phyloP scores from a whole-genome alignment of 176 grass and related monocot genomes.

The Pharus latifolius region DNA sequence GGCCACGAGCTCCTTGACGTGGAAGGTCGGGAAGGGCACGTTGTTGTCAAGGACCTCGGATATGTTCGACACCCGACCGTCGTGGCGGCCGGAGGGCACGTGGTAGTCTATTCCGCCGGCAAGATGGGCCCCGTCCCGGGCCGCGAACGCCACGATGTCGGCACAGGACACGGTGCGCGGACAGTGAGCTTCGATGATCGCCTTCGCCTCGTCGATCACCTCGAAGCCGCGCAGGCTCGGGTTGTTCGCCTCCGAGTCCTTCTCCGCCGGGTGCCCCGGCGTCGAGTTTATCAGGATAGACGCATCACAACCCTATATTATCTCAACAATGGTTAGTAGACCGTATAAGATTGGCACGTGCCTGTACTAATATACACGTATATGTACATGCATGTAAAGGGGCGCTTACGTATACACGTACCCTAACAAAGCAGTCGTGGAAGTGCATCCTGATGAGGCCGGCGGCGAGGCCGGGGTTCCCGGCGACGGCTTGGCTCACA shows the following conservation, averaged over 20 bases:
- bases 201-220: slow-evolving; percentile 46
- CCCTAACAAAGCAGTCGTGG: slow-evolving; percentile 75
- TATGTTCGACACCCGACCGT: slow-evolving; percentile 39
- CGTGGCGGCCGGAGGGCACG: slow-evolving; percentile 44
- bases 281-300: slow-evolving; percentile 51
- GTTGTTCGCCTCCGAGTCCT: slow-evolving; percentile 27
- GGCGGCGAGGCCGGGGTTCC: slow-evolving; percentile 33
- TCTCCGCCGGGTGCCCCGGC: slow-evolving; percentile 23
- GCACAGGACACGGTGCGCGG: slow-evolving; percentile 37
- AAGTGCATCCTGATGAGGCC: slow-evolving; percentile 67
- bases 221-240: slow-evolving; percentile 33
- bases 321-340: too few species aligned
- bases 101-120: slow-evolving; percentile 40
- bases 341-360: too few species aligned
- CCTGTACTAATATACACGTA: too few species aligned
- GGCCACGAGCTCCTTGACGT: slow-evolving; percentile 23
- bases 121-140: slow-evolving; percentile 41
- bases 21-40: slow-evolving; percentile 1
- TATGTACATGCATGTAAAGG: too few species aligned
- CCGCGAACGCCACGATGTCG: slow-evolving; percentile 50
- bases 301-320: slow-evolving; percentile 68
- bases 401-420: slow-evolving; percentile 5
- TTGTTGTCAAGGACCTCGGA: slow-evolving; percentile 31
- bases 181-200: slow-evolving; percentile 37
- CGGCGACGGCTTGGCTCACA: slow-evolving; percentile 20